A percentile compares a stretch with the other conserved stretches of the same genome.
These are phyloP conservation scores for Hansenula anomala DNA, from an alignment of 1,139 yeast species.

Conservation along the genomic window DNA sequence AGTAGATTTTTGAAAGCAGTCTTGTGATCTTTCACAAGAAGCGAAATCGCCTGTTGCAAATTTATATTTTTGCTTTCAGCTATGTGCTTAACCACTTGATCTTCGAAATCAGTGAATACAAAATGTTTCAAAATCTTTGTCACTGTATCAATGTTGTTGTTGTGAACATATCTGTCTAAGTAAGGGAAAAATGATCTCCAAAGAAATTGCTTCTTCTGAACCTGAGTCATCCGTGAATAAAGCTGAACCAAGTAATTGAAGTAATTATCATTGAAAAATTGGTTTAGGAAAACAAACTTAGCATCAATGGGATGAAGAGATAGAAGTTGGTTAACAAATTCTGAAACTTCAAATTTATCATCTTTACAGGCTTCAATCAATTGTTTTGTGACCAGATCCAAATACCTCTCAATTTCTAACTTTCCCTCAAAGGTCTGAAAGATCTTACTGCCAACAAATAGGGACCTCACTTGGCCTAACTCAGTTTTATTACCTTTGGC, in stretches of 20 bases:
- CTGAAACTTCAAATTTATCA: slow-evolving; percentile 7
- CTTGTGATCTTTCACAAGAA: slow-evolving; percentile 5
- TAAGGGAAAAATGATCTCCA: slow-evolving; percentile 22
- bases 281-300: slow-evolving; percentile 18
- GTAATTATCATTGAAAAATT: slow-evolving; percentile 14
- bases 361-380: slow-evolving; percentile 18
- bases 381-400: slow-evolving; percentile 22
- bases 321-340: slow-evolving; percentile 21
- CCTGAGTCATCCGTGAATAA: slow-evolving; percentile 10
- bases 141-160: slow-evolving; percentile 12
- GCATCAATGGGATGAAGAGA: slow-evolving; percentile 27
- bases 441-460: slow-evolving; percentile 32
- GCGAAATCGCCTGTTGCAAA: slow-evolving; percentile 21
- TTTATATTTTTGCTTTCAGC: slow-evolving; percentile 16
- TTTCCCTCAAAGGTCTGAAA: slow-evolving; percentile 24
- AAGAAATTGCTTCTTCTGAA: slow-evolving; percentile 22
- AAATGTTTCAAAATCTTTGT: slow-evolving; percentile 18
- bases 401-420: slow-evolving; percentile 21
- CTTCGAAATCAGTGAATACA: slow-evolving; percentile 12
- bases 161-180: slow-evolving; percentile 15
- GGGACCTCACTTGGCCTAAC: slow-evolving; percentile 19
- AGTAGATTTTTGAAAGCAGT: slow-evolving; percentile 5
- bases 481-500: slow-evolving; percentile 14
- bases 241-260: slow-evolving; percentile 12
- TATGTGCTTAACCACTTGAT: slow-evolving; percentile 7